Evolutionary conservation across 805 yeast species (phyloP).

Genomic region (Middelhovenomyces tepae): DNA sequence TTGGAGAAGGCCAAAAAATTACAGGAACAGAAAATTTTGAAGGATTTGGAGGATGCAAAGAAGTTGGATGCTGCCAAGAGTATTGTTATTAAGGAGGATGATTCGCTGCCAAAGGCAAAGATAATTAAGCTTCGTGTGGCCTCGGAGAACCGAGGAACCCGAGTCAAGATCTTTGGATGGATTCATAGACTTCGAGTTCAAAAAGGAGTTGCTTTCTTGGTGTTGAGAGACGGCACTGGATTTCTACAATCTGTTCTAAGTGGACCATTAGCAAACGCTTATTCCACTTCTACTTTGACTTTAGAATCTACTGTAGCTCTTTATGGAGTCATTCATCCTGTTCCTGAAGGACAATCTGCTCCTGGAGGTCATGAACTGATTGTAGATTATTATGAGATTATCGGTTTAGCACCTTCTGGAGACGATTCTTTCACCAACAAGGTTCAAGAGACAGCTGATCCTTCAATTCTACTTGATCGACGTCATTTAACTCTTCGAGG

Average conservation of each 20-base stretch:
- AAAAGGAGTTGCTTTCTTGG: conserved; percentile 84
- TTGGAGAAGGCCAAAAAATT: conserved; percentile 53
- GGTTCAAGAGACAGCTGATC: conserved; percentile 89
- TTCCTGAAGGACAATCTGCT: conserved; percentile 95
- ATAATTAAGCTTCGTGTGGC: conserved; percentile 56
- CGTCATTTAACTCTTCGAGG: conserved; percentile 97
- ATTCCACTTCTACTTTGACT: conserved; percentile 75
- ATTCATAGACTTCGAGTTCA: conserved; percentile 88
- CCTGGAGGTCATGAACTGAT: conserved; percentile 94
- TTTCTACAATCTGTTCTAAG: conserved; percentile 76
- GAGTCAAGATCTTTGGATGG: conserved; percentile 90
- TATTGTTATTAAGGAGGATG: conserved; percentile 67
- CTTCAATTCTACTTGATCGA: conserved; percentile 83
- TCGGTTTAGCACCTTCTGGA: conserved; percentile 94
- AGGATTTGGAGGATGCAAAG: conserved; percentile 63
- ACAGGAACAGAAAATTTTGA: conserved; percentile 42
- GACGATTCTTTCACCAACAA: conserved; percentile 92
- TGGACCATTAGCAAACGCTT: conserved; percentile 89
- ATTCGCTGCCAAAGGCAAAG: conserved; percentile 58
- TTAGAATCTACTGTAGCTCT: conserved; percentile 77
- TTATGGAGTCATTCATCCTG: conserved; percentile 69
- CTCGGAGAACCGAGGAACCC: conserved; percentile 47
- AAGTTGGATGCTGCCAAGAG: conserved; percentile 71
- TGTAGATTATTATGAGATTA: conserved; percentile 81
- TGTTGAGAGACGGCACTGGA: conserved; percentile 93